A percentile compares a stretch with the other conserved stretches of the same genome.
Evolutionary conservation across 2,329 filamentous ascomycete genomes (phyloP).

Genomic region (Colletotrichum somersetense): DNA sequence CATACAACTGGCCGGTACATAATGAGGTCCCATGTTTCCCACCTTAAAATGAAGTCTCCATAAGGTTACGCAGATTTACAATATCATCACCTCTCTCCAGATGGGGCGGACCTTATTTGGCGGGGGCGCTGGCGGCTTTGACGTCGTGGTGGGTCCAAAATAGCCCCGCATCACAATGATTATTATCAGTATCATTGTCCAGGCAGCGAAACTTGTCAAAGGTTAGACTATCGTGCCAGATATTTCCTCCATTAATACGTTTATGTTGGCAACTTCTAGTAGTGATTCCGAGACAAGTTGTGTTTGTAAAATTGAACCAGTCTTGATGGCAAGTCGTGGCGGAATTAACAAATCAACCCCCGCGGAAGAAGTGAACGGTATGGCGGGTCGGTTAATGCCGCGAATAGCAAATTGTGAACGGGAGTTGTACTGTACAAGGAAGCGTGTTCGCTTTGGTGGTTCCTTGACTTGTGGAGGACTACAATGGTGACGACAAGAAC

Average conservation of each 20-base stretch:
- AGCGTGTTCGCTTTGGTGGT: neutral
- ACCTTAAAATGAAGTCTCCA: neutral
- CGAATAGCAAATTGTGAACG: too few species aligned
- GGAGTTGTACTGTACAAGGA: neutral
- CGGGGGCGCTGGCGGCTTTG: neutral
- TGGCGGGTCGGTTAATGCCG: neutral
- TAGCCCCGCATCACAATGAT: neutral
- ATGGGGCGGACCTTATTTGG: conserved; percentile 3
- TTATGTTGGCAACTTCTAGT: neutral
- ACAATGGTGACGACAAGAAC: neutral
- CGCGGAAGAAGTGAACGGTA: too few species aligned
- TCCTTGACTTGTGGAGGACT: neutral
- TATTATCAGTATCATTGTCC: neutral
- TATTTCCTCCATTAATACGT: neutral
- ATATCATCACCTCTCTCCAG: conserved; percentile 1
- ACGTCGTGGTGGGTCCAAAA: neutral
- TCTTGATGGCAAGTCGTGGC: neutral
- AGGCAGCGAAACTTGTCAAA: neutral
- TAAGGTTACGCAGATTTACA: conserved; percentile 18
- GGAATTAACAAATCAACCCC: neutral
- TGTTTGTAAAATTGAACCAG: neutral
- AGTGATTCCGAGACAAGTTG: neutral
- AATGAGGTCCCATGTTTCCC: neutral
- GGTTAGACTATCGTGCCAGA: too few species aligned
- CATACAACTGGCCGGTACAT: too few species aligned